phyloP scores from a whole-genome alignment of 768 basidiomycete species.

The Austroboletus eburneus region DNA sequence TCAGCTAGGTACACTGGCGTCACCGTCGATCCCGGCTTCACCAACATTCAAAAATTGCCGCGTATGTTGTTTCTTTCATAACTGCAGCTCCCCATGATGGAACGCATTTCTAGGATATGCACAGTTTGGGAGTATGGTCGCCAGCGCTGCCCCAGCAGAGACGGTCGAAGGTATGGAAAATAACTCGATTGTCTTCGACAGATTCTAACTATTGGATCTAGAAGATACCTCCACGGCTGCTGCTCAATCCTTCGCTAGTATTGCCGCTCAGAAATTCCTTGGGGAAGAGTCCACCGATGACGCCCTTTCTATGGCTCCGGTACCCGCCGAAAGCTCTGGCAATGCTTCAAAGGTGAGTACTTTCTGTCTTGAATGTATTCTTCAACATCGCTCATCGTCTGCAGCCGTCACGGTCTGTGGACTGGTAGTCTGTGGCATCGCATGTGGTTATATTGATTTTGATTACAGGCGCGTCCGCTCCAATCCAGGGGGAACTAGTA shows the following conservation, averaged over 20 bases:
- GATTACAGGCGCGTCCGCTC: conserved; percentile 31
- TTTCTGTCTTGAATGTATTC: neutral
- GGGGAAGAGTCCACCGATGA: conserved; percentile 48
- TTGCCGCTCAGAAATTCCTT: conserved; percentile 6
- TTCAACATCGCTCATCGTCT: neutral
- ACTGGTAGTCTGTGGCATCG: too few relatives aligned
- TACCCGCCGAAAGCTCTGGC: conserved; percentile 16
- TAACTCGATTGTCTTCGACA: neutral
- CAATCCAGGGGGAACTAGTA: conserved; percentile 27
- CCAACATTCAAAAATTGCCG: conserved; percentile 71
- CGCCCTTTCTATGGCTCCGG: conserved; percentile 56
- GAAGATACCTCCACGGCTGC: conserved; percentile 10
- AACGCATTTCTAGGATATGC: conserved; percentile 53
- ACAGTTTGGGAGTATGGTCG: conserved; percentile 54
- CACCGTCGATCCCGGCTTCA: conserved; percentile 73
- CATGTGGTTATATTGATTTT: conserved; percentile 1
- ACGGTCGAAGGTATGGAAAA: conserved; percentile 16
- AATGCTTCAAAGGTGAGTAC: neutral
- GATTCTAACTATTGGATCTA: neutral
- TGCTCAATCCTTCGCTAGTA: conserved; percentile 1
- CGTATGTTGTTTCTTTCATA: conserved; percentile 37
- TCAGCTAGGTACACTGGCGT: conserved; percentile 60
- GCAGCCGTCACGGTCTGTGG: conserved; percentile 38
- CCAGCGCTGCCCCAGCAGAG: conserved; percentile 19
- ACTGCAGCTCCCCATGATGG: neutral